phyloP scores from a whole-genome alignment of 768 basidiomycete species.

The Asterophora lycoperdoides region DNA sequence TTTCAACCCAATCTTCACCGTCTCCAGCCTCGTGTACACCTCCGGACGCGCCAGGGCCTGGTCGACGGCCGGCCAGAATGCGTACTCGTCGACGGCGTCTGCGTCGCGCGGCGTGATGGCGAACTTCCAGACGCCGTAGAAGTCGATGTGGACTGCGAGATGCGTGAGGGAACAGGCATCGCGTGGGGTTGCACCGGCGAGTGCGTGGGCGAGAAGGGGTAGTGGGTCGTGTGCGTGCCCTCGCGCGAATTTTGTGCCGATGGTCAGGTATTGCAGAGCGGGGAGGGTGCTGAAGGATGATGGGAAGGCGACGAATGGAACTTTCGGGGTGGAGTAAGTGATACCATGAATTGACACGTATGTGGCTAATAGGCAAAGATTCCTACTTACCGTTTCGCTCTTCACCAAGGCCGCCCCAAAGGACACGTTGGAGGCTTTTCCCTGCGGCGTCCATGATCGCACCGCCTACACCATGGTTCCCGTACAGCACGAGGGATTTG shows the following conservation, averaged over 20 bases:
- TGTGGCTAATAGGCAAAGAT: background rate
- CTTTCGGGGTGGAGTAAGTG: background rate
- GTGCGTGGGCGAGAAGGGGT: slow-evolving; percentile 1
- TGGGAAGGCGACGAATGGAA: background rate
- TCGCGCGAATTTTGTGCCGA: slow-evolving; percentile 7
- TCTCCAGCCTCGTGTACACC: slow-evolving; percentile 1
- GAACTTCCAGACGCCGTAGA: slow-evolving; percentile 15
- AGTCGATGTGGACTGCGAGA: slow-evolving; percentile 9
- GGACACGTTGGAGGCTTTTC: background rate
- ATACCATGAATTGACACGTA: background rate
- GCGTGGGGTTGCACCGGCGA: background rate
- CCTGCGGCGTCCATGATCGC: background rate
- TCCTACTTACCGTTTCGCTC: background rate
- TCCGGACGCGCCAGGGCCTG: slow-evolving; percentile 2
- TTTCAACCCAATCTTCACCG: background rate
- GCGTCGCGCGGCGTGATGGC: slow-evolving; percentile 12
- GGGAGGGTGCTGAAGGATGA: background rate
- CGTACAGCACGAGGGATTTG: background rate
- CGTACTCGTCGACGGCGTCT: slow-evolving; percentile 7
- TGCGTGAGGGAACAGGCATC: background rate
- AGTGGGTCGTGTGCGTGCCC: slow-evolving; percentile 8
- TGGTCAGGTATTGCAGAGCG: background rate
- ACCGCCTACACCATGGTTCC: background rate
- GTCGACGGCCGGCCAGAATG: slow-evolving; percentile 10
- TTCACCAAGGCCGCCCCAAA: slow-evolving; percentile 3